Conservation (phyloP, 805 yeast species). For the Martiniozyma abietophila region DNA sequence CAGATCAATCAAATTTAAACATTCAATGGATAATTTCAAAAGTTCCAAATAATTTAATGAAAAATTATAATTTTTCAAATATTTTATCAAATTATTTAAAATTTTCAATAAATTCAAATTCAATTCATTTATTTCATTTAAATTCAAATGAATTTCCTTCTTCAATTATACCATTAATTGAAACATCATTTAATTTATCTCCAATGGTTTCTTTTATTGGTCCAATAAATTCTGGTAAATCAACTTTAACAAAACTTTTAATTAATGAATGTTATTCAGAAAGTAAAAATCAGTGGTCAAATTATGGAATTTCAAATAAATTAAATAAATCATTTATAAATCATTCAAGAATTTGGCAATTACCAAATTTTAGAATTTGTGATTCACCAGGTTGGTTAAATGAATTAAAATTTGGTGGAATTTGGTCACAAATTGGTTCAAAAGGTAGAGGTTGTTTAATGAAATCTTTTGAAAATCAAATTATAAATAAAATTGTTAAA, state of each 20-base stretch:
- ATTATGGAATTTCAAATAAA: slow-evolving; percentile 2
- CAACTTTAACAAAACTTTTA: slow-evolving; percentile 13
- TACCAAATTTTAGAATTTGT: slow-evolving; percentile 14
- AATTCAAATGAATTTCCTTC: background rate
- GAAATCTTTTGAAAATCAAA: background rate
- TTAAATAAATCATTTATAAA: slow-evolving; percentile 6
- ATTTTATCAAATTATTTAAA: slow-evolving; percentile 3
- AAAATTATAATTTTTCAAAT: background rate
- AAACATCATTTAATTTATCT: slow-evolving; percentile 1
- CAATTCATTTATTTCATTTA: background rate
- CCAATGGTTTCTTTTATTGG: slow-evolving; percentile 22
- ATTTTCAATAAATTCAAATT: slow-evolving; percentile 1
- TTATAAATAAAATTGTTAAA: slow-evolving; percentile 1
- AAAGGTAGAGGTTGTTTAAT: slow-evolving; percentile 2
- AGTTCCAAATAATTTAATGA: too few relatives aligned
- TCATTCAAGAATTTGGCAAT: slow-evolving; percentile 9
- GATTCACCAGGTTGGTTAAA: slow-evolving; percentile 26
- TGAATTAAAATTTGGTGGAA: slow-evolving; percentile 12
- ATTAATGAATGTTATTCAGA: background rate
- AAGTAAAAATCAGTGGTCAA: slow-evolving; percentile 1
- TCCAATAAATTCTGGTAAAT: slow-evolving; percentile 23
- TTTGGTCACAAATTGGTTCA: slow-evolving; percentile 3
- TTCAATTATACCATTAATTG: slow-evolving; percentile 5
- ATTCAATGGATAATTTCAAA: slow-evolving; percentile 1
- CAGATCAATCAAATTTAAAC: too few relatives aligned